These are phyloP conservation scores for Dichotomopilus funicola DNA, from an alignment of 2,329 filamentous ascomycete species.

Conservation along the genomic window DNA sequence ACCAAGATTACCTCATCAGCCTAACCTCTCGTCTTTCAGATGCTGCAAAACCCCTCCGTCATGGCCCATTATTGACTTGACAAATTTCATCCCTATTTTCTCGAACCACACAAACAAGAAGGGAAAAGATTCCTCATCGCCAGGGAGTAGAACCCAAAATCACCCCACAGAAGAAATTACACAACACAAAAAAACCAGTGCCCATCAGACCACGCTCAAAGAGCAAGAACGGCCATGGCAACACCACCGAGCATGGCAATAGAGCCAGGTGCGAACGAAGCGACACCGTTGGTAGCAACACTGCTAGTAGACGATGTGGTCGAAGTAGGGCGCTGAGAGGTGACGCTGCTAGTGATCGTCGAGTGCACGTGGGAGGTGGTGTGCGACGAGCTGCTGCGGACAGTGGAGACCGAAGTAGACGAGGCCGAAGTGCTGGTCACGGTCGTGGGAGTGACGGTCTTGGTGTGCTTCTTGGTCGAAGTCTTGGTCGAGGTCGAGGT, in stretches of 20 bases:
- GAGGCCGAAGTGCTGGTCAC: slow-evolving; percentile 6
- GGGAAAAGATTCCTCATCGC: neutral
- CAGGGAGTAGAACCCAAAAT: neutral
- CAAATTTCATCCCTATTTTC: neutral
- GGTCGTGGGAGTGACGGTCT: slow-evolving; percentile 1
- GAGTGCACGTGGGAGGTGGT: slow-evolving; percentile 13
- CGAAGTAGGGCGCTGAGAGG: slow-evolving; percentile 4
- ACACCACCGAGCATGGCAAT: slow-evolving; percentile 23
- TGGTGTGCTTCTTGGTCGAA: slow-evolving; percentile 12
- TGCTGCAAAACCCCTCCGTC: neutral
- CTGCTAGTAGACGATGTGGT: slow-evolving; percentile 10
- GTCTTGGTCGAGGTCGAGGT: slow-evolving; percentile 1
- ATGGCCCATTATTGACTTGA: neutral
- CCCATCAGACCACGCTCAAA: slow-evolving; percentile 13
- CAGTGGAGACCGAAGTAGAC: slow-evolving; percentile 5
- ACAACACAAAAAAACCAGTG: neutral
- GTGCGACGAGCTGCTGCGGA: slow-evolving; percentile 13
- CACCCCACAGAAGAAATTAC: neutral
- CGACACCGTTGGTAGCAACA: slow-evolving; percentile 29
- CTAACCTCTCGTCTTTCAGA: neutral
- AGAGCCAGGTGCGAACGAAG: slow-evolving; percentile 35
- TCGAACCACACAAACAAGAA: too few relatives aligned
- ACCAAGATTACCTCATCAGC: neutral
- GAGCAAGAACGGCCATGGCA: slow-evolving; percentile 22
- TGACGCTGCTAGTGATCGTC: slow-evolving; percentile 17